Percentiles rank a stretch among this genome's conserved stretches.
Conservation (phyloP, 257 asterid genomes). For the Solanum arcanum region DNA sequence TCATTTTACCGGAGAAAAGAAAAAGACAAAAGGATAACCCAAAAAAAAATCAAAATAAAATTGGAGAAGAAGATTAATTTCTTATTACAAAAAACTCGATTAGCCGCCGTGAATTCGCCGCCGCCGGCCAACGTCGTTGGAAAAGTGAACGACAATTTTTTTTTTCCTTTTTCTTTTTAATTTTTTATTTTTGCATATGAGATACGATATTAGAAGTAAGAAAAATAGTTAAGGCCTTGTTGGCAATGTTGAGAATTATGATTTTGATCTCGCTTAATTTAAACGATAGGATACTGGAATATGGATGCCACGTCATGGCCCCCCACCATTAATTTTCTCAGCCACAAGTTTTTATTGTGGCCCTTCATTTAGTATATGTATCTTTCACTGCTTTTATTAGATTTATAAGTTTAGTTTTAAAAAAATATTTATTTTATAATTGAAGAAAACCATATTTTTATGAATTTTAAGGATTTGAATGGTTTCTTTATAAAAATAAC, state of each 20-base stretch:
- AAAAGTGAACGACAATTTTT: neutral
- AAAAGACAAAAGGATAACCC: neutral
- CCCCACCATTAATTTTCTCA: conserved; percentile 26
- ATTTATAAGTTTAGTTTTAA: neutral
- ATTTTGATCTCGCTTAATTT: conserved; percentile 30
- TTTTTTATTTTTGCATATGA: neutral
- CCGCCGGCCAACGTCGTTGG: neutral
- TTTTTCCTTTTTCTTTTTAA: neutral
- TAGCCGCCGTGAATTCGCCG: neutral
- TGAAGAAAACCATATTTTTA: neutral
- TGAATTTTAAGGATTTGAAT: neutral
- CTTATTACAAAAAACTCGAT: neutral
- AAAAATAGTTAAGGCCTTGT: conserved; percentile 20
- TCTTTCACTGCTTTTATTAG: neutral
- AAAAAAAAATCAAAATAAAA: neutral
- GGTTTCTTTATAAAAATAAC: neutral
- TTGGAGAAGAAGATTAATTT: neutral
- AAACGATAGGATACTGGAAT: conserved; percentile 12
- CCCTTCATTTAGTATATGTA: conserved; percentile 4
- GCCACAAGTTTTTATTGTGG: conserved; percentile 63
- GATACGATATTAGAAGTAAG: neutral
- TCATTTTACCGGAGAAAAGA: neutral
- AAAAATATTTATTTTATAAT: neutral
- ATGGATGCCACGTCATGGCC: conserved; percentile 54
- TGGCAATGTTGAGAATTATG: conserved; percentile 29